Evolutionary conservation across 768 basidiomycete species (phyloP).

Genomic region (Phlebiopsis gigantea): DNA sequence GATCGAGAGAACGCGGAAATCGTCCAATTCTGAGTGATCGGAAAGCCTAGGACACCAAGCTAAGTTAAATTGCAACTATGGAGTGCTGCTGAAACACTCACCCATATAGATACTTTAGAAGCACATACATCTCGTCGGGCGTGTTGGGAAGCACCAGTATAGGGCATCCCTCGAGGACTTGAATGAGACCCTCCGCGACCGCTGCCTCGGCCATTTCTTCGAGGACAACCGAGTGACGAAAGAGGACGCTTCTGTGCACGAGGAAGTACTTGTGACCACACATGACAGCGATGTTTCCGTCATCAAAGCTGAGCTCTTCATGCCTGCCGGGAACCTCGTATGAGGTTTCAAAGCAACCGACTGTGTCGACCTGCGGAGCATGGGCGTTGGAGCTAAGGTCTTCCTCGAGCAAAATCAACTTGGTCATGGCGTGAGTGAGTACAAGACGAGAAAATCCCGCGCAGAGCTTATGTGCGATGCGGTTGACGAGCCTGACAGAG

Average conservation of each 20-base stretch:
- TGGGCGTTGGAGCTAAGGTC: slow-evolving; percentile 28
- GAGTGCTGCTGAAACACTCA: slow-evolving; percentile 3
- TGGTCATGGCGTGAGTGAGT: not conserved
- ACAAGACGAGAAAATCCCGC: too few relatives aligned
- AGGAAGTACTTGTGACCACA: slow-evolving; percentile 56
- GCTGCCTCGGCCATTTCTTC: slow-evolving; percentile 30
- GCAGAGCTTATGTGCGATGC: too few relatives aligned
- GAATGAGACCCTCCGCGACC: slow-evolving; percentile 4
- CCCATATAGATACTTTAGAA: slow-evolving; percentile 62
- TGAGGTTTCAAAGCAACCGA: not conserved
- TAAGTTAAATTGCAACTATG: not conserved
- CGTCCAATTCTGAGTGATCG: slow-evolving; percentile 14
- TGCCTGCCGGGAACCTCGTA: slow-evolving; percentile 22
- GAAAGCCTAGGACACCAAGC: slow-evolving; percentile 6
- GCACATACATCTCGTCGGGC: slow-evolving; percentile 49
- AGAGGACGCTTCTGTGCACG: slow-evolving; percentile 62
- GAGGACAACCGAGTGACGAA: slow-evolving; percentile 56
- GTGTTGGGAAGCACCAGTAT: slow-evolving; percentile 51
- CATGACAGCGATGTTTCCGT: slow-evolving; percentile 66
- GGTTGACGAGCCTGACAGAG: too few relatives aligned
- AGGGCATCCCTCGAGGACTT: slow-evolving; percentile 51
- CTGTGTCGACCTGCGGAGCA: slow-evolving; percentile 4
- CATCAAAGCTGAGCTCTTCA: slow-evolving; percentile 49
- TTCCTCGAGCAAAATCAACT: slow-evolving; percentile 4
- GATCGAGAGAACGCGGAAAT: slow-evolving; percentile 49